phyloP scores from a whole-genome alignment of 805 yeast species.

The Metschnikowia lachancei region DNA sequence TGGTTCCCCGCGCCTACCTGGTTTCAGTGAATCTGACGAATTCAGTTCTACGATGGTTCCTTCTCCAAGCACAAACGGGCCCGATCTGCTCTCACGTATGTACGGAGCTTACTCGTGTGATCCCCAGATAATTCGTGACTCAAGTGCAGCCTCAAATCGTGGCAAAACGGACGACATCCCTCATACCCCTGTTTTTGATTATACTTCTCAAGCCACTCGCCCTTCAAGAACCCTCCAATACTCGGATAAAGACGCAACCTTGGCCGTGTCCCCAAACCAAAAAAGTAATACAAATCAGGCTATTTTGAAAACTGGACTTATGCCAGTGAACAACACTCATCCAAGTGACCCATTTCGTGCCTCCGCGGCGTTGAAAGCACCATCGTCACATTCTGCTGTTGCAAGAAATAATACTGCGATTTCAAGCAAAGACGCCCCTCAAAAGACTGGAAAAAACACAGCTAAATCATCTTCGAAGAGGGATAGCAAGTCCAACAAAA shows the following conservation, averaged over 20 bases:
- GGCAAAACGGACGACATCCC: no score
- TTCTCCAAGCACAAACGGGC: not conserved
- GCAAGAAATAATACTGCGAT: not conserved
- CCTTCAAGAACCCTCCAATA: not conserved
- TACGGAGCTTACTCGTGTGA: no score
- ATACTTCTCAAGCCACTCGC: not conserved
- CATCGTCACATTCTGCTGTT: no score
- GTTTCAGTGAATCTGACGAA: not conserved
- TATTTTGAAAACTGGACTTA: not conserved
- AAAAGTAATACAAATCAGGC: not conserved
- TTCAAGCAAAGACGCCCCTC: not conserved
- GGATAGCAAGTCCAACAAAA: conserved; percentile 1
- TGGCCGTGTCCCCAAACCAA: not conserved
- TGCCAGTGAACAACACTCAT: not conserved
- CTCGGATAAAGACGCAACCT: not conserved
- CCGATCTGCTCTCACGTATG: not conserved
- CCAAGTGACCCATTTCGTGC: conserved; percentile 5
- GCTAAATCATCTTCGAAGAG: not conserved
- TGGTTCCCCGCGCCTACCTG: not conserved
- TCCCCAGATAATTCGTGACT: no score
- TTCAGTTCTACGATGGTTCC: not conserved
- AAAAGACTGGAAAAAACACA: not conserved
- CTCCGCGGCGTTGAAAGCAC: no score
- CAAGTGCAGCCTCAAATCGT: no score
- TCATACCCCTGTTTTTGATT: not conserved